Evolutionary conservation across 345 rosid species (phyloP).

Genomic region (Arabidopsis arenosa): DNA sequence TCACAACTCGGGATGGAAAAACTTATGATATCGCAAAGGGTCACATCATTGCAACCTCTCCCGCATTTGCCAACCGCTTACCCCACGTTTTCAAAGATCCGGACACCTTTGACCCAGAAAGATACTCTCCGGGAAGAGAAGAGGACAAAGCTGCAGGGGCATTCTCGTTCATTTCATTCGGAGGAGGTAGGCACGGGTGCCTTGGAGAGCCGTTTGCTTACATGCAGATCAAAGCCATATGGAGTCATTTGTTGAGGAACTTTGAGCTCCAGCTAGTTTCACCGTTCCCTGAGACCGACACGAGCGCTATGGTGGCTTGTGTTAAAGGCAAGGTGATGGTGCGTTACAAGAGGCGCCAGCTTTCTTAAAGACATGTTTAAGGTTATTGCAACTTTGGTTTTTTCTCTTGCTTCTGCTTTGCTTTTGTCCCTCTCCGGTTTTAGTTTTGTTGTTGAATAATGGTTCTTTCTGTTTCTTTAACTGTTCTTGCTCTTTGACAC

Average conservation of each 20-base stretch:
- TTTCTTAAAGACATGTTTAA: neutral
- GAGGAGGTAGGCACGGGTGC: neutral
- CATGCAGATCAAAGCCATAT: slow-evolving; percentile 62
- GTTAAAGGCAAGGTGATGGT: slow-evolving; percentile 81
- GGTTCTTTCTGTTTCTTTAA: too few species aligned
- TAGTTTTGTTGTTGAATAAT: too few species aligned
- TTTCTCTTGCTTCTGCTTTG: too few species aligned
- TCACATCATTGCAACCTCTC: neutral
- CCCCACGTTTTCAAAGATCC: neutral
- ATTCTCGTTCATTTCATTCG: neutral
- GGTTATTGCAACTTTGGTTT: too few species aligned
- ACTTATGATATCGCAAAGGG: neutral
- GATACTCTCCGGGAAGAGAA: neutral
- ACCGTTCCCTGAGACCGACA: slow-evolving; percentile 82
- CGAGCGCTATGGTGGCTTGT: slow-evolving; percentile 91
- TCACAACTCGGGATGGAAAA: neutral
- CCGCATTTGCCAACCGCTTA: neutral
- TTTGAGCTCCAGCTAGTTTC: slow-evolving; percentile 74
- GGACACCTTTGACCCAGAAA: neutral
- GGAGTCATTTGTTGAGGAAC: slow-evolving; percentile 82
- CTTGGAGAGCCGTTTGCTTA: neutral
- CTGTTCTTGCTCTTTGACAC: too few species aligned
- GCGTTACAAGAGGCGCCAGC: slow-evolving; percentile 58
- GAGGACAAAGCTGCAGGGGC: neutral
- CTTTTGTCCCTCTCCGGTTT: too few species aligned